Percentiles rank a stretch among this genome's conserved stretches.
Conservation (phyloP, 2,329 filamentous ascomycete genomes). For the Alternaria rosae region DNA sequence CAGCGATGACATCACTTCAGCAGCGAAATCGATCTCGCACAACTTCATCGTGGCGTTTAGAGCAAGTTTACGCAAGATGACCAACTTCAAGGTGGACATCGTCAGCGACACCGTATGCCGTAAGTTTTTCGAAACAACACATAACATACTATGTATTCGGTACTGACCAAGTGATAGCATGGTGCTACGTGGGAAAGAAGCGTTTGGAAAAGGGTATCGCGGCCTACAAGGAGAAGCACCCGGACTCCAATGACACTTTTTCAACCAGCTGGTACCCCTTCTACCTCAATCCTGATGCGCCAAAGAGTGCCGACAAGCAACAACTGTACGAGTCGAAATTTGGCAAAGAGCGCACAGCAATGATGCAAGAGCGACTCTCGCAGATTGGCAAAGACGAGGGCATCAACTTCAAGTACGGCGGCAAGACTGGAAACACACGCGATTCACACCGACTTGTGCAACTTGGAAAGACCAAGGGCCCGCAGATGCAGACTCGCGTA, state of each 20-base stretch:
- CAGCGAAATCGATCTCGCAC: background rate
- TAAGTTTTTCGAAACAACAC: slow-evolving; percentile 43
- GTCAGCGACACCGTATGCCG: slow-evolving; percentile 85
- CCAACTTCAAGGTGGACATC: slow-evolving; percentile 73
- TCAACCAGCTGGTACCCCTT: slow-evolving; percentile 78
- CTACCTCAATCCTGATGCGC: slow-evolving; percentile 75
- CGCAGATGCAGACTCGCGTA: slow-evolving; percentile 56
- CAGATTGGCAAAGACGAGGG: slow-evolving; percentile 69
- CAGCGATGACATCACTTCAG: slow-evolving; percentile 4
- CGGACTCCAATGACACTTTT: slow-evolving; percentile 71
- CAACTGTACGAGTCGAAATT: slow-evolving; percentile 69
- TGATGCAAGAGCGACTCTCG: slow-evolving; percentile 66
- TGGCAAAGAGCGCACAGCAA: slow-evolving; percentile 65
- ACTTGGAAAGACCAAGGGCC: slow-evolving; percentile 65
- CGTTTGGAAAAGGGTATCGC: slow-evolving; percentile 76
- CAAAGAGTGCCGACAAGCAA: slow-evolving; percentile 63
- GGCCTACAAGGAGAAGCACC: slow-evolving; percentile 68
- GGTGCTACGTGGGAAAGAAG: slow-evolving; percentile 79
- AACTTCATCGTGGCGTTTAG: slow-evolving; percentile 45
- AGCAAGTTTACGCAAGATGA: slow-evolving; percentile 46
- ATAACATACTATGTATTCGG: background rate
- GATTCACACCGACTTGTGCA: slow-evolving; percentile 78
- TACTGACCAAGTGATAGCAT: slow-evolving; percentile 32
- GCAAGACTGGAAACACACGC: slow-evolving; percentile 76
- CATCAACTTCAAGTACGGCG: slow-evolving; percentile 75